Evolutionary conservation across 148 eudicot genomes (phyloP), one percentile per base, ranked within the genome.

Genomic region (Persicaria maculosa): DNA sequence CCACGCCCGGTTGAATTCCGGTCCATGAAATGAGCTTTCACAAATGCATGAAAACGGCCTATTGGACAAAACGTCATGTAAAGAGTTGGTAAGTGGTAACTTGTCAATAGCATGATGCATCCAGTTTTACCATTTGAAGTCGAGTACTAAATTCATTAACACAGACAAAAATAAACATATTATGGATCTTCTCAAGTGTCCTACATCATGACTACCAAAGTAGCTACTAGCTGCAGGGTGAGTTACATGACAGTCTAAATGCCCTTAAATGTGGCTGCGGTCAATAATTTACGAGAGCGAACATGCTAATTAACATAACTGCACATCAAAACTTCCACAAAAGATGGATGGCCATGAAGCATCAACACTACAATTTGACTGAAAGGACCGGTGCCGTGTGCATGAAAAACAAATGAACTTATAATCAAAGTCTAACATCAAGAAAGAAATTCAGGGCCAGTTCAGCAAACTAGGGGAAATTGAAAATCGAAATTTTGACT

Each of bases 11-110:
- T 86, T 61, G 99, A 95, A 73, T 90, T 86, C 64, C 85, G 81
- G 80, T 95, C 99, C 97, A 90, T 82, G 75, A 90, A 84, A 83
- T 95, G 99, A 36, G 99, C 97, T 71, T 85, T 84, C 84, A 81
- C 97, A 77, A 95, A 92, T 73, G 99, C 97, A 90, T 95, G 96
- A 84, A 92, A 92, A 46, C 99, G 96, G 67, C 99, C 99, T 95
- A 6, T 17, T 6, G 44, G 52, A 6, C 17, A 53, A 31, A 31
- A 62, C 4, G 54, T 7, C 25, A 20, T 9, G 12, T 9, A 19
- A 58, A 58, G 0, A 19, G 14, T 19, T 8, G 20, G 31, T 20
- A 58, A 19, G 36, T 19, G 20, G 31, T 20, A 58, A 19, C 64
- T 19, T 54, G 7, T 54, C 20, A 16, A 58, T 58, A 58, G 3